Evolutionary conservation across 495 filamentous ascomycete species (phyloP), one percentile per base, ranked within the genome.

Genomic region (Lophium mytilinum): DNA sequence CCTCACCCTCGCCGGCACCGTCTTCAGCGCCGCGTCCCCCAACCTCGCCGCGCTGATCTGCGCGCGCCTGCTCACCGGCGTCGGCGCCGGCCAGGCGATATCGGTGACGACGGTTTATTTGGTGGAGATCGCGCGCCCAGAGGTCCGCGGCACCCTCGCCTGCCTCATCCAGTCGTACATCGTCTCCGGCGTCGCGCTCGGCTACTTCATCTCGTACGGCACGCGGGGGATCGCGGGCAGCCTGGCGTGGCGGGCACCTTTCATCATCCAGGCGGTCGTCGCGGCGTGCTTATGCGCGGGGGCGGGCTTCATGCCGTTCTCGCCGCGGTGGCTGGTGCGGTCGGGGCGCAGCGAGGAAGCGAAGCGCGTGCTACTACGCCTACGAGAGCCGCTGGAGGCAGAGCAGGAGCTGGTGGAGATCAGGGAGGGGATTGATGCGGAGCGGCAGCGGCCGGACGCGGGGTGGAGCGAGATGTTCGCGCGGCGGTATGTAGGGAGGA

Each of bases 291-390:
- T 30, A 6, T 30, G 24, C 24, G 24, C 24, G 24, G 24, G 24
- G 24, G 41, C 19, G 41, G 15, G 15, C 9, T 19, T 45, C 24
- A 15, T 78, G 10, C 66, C 73, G 0, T 59, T 60, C 3, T 76
- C 74, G 14, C 76, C 76, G 3, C 71, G 73, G 39, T 78, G 75
- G 76, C 61, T 77, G 37, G 63, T 65, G 3, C 50, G 70, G 14
- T 67, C 70, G 36, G 74, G 71, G 11, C 68, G 67, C 18, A 54
- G 66, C 33, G 54, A 52, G 0, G 68, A 74, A 47, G 75, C 75
- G 0, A 45, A 17, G 41, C 19, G 15, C 41, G 15, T 45, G 41
- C 7, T 45, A 14, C 8, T 9, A 8, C 41, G 8, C 9, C 6
- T 30, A 6, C 24, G 41, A 5, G 41, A 15, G 41, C 15, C 15